Percentiles rank a stretch among this genome's conserved stretches.
phyloP scores from a whole-genome alignment of 331 rosid genomes.

The Erythrophleum ivorense region DNA sequence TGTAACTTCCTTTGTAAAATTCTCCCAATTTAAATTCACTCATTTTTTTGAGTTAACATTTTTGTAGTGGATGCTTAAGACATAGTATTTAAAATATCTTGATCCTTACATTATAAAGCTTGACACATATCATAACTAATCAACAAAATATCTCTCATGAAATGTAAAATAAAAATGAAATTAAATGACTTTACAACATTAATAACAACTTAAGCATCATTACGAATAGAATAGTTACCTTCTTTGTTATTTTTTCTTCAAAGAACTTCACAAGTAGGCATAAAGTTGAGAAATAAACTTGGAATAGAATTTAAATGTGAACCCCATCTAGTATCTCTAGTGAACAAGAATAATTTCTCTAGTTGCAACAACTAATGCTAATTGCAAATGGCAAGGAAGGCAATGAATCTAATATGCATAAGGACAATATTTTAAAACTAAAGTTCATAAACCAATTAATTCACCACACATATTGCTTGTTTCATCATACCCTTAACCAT shows the following conservation, averaged over 20 bases:
- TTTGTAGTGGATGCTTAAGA: neutral
- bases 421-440: neutral
- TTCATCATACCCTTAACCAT: neutral
- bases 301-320: neutral
- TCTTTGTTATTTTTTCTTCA: neutral
- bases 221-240: neutral
- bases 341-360: neutral
- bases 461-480: neutral
- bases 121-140: neutral
- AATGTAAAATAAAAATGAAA: conserved; percentile 17
- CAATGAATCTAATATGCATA: conserved; percentile 5
- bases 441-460: neutral
- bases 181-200: neutral
- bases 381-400: neutral
- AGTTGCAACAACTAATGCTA: neutral
- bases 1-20: neutral
- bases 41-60: neutral
- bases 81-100: neutral
- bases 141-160: neutral
- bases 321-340: neutral
- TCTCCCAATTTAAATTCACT: neutral
- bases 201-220: neutral
- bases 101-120: neutral
- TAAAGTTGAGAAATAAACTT: neutral
- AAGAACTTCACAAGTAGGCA: neutral